Evolutionary conservation across 2,329 filamentous ascomycete species (phyloP).

Genomic region (Aspergillus proliferans): DNA sequence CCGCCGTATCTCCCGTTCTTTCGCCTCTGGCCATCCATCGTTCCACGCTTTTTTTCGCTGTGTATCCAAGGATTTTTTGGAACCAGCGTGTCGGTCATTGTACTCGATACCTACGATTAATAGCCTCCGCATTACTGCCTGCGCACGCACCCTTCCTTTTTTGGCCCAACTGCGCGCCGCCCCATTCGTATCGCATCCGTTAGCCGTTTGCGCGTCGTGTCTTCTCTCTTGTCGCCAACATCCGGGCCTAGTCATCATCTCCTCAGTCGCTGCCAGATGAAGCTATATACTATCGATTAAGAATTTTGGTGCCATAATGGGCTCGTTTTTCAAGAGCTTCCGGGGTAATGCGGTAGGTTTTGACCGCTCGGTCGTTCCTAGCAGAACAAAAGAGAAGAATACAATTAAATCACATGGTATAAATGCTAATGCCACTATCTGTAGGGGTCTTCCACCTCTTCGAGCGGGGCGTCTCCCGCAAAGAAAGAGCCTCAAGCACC

Average conservation of each 20-base stretch:
- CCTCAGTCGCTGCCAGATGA: slow-evolving; percentile 22
- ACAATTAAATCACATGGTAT: neutral
- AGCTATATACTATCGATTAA: slow-evolving; percentile 16
- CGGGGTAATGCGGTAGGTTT: slow-evolving; percentile 33
- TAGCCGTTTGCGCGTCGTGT: neutral
- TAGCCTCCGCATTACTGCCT: neutral
- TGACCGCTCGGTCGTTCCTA: slow-evolving; percentile 3
- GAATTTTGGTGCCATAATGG: slow-evolving; percentile 28
- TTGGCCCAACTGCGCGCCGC: slow-evolving; percentile 1
- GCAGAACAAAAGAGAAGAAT: neutral
- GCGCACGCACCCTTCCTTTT: neutral
- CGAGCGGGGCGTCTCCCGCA: slow-evolving; percentile 40
- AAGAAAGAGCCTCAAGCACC: slow-evolving; percentile 57
- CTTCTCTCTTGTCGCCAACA: neutral
- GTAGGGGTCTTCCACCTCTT: slow-evolving; percentile 45
- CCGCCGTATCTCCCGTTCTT: no score
- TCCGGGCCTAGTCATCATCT: neutral
- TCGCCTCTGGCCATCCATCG: no score
- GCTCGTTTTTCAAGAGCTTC: slow-evolving; percentile 36
- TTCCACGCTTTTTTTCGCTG: no score
- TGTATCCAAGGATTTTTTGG: no score
- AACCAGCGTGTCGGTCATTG: slow-evolving; percentile 2
- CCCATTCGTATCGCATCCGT: neutral
- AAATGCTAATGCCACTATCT: slow-evolving; percentile 13
- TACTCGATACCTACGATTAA: slow-evolving; percentile 1